Conservation (phyloP, 441 rosid species). For the Cnidoscolus chayamansa region DNA sequence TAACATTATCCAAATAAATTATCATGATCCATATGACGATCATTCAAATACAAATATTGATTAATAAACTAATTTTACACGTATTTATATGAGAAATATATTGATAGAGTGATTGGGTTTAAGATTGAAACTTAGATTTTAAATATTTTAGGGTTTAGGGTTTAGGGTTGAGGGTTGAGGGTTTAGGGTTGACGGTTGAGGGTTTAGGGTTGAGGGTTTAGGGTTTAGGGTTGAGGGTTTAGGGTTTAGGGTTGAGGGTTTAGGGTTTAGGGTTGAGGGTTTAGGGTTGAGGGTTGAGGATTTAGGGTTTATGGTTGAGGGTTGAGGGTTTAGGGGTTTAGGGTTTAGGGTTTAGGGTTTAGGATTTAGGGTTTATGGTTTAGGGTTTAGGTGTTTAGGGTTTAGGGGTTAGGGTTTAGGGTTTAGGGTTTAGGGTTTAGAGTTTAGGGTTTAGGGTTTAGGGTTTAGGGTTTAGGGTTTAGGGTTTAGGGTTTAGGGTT, state of each 20-base stretch:
- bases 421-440: slow-evolving; percentile 19
- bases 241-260: background rate
- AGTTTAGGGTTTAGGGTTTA: slow-evolving; percentile 19
- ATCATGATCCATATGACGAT: too few species aligned
- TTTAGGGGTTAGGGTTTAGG: slow-evolving; percentile 15
- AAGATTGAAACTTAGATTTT: too few species aligned
- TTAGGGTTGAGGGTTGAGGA: slow-evolving; percentile 17
- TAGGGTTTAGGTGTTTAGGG: slow-evolving; percentile 19
- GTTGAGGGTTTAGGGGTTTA: slow-evolving; percentile 9
- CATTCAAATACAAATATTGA: too few species aligned
- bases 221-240: slow-evolving; percentile 16
- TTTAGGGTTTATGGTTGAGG: slow-evolving; percentile 17
- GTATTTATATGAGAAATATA: too few species aligned
- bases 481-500: slow-evolving; percentile 6
- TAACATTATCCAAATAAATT: too few species aligned
- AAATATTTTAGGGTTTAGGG: too few species aligned
- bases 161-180: background rate
- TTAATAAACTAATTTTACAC: too few species aligned
- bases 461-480: slow-evolving; percentile 11
- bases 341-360: slow-evolving; percentile 24
- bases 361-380: slow-evolving; percentile 18
- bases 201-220: slow-evolving; percentile 26
- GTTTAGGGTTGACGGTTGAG: slow-evolving; percentile 15
- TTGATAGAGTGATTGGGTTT: too few species aligned
- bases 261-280: background rate